Base-by-base conservation (phyloP, 805 yeast genomes). In the Maudiozyma turicensis region DNA sequence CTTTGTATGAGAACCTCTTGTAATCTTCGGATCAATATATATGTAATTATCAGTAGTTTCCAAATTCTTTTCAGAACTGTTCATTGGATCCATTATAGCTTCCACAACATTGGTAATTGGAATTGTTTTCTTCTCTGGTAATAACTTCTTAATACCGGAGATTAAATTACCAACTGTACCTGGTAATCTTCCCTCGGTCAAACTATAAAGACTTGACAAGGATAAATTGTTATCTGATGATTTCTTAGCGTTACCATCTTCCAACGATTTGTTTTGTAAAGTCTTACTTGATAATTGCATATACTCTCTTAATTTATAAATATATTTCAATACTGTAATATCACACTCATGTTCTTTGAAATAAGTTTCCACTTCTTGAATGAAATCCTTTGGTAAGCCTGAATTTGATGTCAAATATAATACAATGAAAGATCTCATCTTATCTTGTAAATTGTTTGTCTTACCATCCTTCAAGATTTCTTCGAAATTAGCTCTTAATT, bases 41-140 rank as follows among this genome's bases (percentile, higher is more conserved):
- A 91, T 68, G 66, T 91, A 93, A 54, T 87, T 95, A 63, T 90
- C 98, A 0, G 96, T 87, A 44, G 86, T 67, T 55, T 77, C 80
- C 46, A 82, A 65, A n/a, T 84, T 78, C 37, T 76, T 77, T 54
- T 75, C 78, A 6, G 81, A 73, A 5, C 89, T 79, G 51, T 73
- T 75, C 10, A 72, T 52, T 7, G 98, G 96, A 53, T 87, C 95
- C 86, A 89, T 82, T 14, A 93, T 78, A 3, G 96, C 84, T 67
- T 90, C 96, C 8, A 90, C 95, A 32, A 93, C 79, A 59, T 84
- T 84, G 4, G 98, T 91, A 43, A 93, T 77, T 14, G 98, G 96
- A 59, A 91, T 78, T 47, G 83, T 84, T 59, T 86, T 85, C 69
- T 86, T 86, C 51, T 86, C 93, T 0, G 98, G 97, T 52, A 93